These are phyloP conservation scores for Pueraria montana DNA, from an alignment of 306 rosid species.

Conservation along the genomic window DNA sequence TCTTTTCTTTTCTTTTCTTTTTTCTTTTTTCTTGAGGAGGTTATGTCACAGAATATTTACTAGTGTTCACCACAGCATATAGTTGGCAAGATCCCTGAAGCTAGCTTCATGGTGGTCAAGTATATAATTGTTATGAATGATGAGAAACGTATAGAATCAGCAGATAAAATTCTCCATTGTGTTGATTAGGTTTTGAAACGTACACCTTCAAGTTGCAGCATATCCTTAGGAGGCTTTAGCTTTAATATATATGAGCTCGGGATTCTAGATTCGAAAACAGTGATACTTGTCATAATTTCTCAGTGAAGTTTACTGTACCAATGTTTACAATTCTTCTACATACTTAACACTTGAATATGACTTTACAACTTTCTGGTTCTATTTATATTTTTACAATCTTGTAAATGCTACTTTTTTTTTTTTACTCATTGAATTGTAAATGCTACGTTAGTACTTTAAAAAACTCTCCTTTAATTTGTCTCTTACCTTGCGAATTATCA, in stretches of 20 bases:
- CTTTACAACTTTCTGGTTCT: slow-evolving; percentile 1
- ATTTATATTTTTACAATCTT: background rate
- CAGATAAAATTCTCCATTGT: background rate
- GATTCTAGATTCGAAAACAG: background rate
- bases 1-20: too few relatives aligned
- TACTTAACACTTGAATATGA: background rate
- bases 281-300: slow-evolving; percentile 9
- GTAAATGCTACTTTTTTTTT: background rate
- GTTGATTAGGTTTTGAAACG: slow-evolving; percentile 10
- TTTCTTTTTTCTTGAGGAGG: too few relatives aligned
- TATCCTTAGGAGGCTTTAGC: background rate
- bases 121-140: background rate
- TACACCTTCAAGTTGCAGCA: background rate
- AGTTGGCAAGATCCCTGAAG: background rate
- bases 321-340: background rate
- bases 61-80: background rate
- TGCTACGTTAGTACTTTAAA: too few relatives aligned
- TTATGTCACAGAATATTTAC: background rate
- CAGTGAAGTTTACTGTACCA: background rate
- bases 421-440: too few relatives aligned
- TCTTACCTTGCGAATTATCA: background rate
- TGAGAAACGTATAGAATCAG: background rate
- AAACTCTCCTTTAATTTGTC: background rate
- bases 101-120: too few relatives aligned
- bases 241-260: slow-evolving; percentile 9